phyloP scores from a whole-genome alignment of 148 eudicot genomes.

The Fagopyrum homotropicum region DNA sequence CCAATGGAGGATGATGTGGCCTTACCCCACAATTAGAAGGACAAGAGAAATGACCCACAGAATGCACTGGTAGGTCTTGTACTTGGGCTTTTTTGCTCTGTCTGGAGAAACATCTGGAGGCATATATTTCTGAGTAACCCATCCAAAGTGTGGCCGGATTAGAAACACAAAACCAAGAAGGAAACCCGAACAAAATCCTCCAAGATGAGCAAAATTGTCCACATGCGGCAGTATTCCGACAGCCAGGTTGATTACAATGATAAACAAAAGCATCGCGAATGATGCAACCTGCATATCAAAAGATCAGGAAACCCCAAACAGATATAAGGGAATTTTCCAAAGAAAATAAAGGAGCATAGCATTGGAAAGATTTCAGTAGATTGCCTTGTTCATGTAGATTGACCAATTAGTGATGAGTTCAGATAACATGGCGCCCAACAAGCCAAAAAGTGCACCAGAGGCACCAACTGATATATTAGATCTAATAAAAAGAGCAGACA shows the following conservation, averaged over 20 bases:
- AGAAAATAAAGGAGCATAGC: not conserved
- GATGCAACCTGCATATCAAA: constrained; percentile 41
- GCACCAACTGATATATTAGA: constrained; percentile 82
- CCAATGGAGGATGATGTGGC: no score
- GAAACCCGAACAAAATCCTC: constrained; percentile 82
- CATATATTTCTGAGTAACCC: constrained; percentile 56
- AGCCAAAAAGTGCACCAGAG: constrained; percentile 90
- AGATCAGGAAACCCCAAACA: not conserved
- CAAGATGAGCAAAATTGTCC: constrained; percentile 94
- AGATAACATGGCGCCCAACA: constrained; percentile 89
- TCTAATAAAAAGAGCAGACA: constrained; percentile 74
- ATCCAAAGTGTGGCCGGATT: constrained; percentile 73
- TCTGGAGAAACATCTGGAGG: constrained; percentile 27
- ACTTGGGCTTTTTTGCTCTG: constrained; percentile 32
- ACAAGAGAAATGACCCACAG: constrained; percentile 57
- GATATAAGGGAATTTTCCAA: not conserved
- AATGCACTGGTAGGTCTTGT: constrained; percentile 49
- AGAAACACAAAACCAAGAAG: constrained; percentile 81
- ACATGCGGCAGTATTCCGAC: constrained; percentile 83
- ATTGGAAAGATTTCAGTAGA: not conserved
- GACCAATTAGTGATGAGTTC: constrained; percentile 88
- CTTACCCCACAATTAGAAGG: constrained; percentile 64
- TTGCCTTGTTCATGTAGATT: constrained; percentile 71
- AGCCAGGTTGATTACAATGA: constrained; percentile 56
- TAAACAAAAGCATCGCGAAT: constrained; percentile 54